Evolutionary conservation across 768 basidiomycete species (phyloP).

Genomic region (Phallus indusiatus): DNA sequence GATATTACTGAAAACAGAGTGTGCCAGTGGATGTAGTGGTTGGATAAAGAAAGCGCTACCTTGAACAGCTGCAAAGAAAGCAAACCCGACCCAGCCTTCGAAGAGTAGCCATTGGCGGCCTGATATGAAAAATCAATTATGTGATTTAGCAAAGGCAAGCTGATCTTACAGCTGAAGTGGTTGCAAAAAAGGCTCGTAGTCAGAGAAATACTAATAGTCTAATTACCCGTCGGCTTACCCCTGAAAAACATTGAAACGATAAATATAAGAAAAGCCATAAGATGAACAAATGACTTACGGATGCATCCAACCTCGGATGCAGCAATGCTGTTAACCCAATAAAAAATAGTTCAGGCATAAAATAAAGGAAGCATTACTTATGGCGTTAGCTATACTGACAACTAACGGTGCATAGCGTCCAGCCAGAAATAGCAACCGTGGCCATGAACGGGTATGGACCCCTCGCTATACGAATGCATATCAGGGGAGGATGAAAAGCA

Average conservation of each 20-base stretch:
- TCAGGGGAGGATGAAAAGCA: not conserved
- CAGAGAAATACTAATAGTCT: not conserved
- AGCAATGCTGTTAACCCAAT: not conserved
- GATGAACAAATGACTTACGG: not conserved
- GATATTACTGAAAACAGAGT: not conserved
- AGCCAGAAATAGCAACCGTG: not conserved
- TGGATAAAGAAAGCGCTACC: not conserved
- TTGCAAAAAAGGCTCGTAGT: too few relatives aligned
- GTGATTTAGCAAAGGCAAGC: not conserved
- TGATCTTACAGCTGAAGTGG: not conserved
- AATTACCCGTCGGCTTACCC: not conserved
- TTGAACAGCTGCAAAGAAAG: slow-evolving; percentile 3
- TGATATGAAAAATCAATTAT: not conserved
- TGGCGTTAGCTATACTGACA: not conserved
- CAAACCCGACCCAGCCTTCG: slow-evolving; percentile 5
- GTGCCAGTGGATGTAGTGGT: not conserved
- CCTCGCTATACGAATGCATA: not conserved
- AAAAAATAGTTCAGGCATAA: not conserved
- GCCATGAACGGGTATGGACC: not conserved
- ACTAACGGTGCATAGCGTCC: not conserved
- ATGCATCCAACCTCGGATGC: not conserved
- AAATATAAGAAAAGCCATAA: too few relatives aligned
- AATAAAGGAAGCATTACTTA: not conserved
- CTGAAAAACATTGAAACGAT: not conserved
- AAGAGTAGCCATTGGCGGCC: slow-evolving; percentile 2